Conservation (phyloP, 2,329 filamentous ascomycete genomes). For the Xylaria sp. region DNA sequence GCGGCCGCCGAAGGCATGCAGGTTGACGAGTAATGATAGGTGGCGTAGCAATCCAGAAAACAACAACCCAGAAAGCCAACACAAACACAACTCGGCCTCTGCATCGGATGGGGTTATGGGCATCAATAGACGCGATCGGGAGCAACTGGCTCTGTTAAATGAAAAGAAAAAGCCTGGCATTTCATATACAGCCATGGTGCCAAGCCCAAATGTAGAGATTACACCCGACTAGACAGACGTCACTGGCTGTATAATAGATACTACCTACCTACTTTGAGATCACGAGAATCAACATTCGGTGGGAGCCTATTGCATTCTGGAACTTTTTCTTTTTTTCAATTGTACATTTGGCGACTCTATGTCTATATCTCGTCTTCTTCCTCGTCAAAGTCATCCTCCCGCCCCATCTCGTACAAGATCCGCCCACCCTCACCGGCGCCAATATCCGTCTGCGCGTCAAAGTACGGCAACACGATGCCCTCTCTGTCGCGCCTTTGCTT, state of each 20-base stretch:
- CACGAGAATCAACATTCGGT: slow-evolving; percentile 28
- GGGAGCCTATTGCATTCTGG: slow-evolving; percentile 19
- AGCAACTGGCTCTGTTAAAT: slow-evolving; percentile 7
- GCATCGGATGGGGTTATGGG: slow-evolving; percentile 50
- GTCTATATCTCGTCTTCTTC: slow-evolving; percentile 65
- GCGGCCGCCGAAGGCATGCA: slow-evolving; percentile 58
- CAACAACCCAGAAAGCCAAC: slow-evolving; percentile 30
- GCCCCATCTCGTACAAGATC: slow-evolving; percentile 96
- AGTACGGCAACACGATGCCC: slow-evolving; percentile 92
- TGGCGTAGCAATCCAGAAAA: slow-evolving; percentile 20
- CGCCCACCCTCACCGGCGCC: slow-evolving; percentile 86
- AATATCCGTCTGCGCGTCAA: slow-evolving; percentile 89
- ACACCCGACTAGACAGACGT: slow-evolving; percentile 19
- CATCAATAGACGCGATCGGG: slow-evolving; percentile 32
- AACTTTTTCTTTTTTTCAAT: slow-evolving; percentile 24
- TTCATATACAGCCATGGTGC: slow-evolving; percentile 7
- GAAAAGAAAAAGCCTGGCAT: slow-evolving; percentile 10
- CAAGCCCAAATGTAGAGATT: neutral
- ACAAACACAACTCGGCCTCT: slow-evolving; percentile 43
- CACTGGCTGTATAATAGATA: slow-evolving; percentile 34
- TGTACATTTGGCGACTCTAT: slow-evolving; percentile 16
- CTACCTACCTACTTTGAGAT: slow-evolving; percentile 33
- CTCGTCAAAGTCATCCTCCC: slow-evolving; percentile 96
- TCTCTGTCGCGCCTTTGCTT: slow-evolving; percentile 89
- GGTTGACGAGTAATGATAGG: slow-evolving; percentile 53